phyloP scores from a whole-genome alignment of 139 green algal genomes.

The Chlamydomonas eustigma region DNA sequence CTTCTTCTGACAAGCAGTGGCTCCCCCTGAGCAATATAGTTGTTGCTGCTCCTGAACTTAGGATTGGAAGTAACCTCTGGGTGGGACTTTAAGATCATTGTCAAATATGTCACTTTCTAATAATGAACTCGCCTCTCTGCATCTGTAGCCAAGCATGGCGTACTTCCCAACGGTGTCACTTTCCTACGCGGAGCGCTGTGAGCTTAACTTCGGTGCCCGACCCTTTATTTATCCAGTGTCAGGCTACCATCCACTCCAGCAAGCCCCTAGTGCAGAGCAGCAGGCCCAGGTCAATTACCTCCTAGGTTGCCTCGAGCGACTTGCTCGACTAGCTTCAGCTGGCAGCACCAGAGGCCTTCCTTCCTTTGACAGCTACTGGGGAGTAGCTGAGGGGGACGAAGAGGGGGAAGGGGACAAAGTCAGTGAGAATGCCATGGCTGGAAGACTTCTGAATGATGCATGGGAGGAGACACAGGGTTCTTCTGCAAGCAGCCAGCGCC shows the following conservation, averaged over 20 bases:
- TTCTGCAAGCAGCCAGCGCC: too few species aligned
- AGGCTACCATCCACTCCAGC: constrained; percentile 70
- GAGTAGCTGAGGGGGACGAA: background rate
- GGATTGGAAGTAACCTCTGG: too few species aligned
- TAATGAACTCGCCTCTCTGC: too few species aligned
- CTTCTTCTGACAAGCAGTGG: too few species aligned
- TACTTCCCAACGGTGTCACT: constrained; percentile 85
- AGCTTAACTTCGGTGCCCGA: constrained; percentile 74
- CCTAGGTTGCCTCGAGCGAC: constrained; percentile 7
- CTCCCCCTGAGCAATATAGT: too few species aligned
- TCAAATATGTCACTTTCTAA: too few species aligned
- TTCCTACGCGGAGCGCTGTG: constrained; percentile 68
- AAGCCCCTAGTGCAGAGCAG: constrained; percentile 20
- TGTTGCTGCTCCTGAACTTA: too few species aligned
- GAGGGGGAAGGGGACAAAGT: background rate
- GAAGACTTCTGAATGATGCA: background rate
- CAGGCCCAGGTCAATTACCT: constrained; percentile 35
- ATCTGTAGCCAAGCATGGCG: constrained; percentile 34
- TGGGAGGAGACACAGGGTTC: background rate
- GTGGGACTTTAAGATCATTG: too few species aligned
- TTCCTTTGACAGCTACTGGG: background rate
- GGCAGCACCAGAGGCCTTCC: background rate
- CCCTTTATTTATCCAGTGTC: constrained; percentile 71
- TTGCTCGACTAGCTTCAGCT: constrained; percentile 3
- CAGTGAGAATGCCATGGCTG: background rate